phyloP scores from a whole-genome alignment of 2,329 filamentous ascomycete species.

The Cordyceps pruinosa region DNA sequence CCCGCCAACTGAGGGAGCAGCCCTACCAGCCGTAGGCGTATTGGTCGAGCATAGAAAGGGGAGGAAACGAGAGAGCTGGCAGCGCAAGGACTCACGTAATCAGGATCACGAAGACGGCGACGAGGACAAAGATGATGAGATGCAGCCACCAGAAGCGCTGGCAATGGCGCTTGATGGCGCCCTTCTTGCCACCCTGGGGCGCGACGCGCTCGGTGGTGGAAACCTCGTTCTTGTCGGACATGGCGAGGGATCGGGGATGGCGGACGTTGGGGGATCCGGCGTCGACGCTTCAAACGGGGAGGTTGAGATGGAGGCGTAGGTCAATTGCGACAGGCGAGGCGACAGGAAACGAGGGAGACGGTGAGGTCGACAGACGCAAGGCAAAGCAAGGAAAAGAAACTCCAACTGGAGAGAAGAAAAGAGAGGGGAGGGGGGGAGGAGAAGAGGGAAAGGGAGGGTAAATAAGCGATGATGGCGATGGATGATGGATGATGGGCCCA shows the following conservation, averaged over 20 bases:
- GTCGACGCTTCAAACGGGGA: not conserved
- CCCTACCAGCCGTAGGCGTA: not conserved
- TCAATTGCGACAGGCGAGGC: not conserved
- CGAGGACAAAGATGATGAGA: constrained; percentile 41
- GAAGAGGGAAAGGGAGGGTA: not conserved
- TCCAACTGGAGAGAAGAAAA: not conserved
- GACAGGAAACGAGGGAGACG: not conserved
- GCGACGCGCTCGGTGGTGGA: constrained; percentile 29
- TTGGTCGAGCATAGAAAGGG: not conserved
- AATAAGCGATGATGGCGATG: constrained; percentile 5
- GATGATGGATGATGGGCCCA: constrained; percentile 9
- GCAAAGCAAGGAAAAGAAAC: not conserved
- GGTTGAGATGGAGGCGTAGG: constrained; percentile 1
- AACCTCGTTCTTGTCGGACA: constrained; percentile 33
- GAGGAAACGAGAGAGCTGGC: not conserved
- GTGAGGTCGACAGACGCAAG: not conserved
- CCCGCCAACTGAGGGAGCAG: not conserved
- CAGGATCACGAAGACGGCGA: constrained; percentile 49
- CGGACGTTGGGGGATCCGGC: not conserved
- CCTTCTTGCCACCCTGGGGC: constrained; percentile 28
- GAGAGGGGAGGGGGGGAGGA: not conserved
- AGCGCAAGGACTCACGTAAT: constrained; percentile 46
- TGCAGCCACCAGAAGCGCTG: constrained; percentile 56
- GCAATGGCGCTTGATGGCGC: constrained; percentile 40
- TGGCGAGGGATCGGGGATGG: constrained; percentile 19